Evolutionary conservation across 2,329 filamentous ascomycete genomes (phyloP).

Genomic region (Beauveria varroae): DNA sequence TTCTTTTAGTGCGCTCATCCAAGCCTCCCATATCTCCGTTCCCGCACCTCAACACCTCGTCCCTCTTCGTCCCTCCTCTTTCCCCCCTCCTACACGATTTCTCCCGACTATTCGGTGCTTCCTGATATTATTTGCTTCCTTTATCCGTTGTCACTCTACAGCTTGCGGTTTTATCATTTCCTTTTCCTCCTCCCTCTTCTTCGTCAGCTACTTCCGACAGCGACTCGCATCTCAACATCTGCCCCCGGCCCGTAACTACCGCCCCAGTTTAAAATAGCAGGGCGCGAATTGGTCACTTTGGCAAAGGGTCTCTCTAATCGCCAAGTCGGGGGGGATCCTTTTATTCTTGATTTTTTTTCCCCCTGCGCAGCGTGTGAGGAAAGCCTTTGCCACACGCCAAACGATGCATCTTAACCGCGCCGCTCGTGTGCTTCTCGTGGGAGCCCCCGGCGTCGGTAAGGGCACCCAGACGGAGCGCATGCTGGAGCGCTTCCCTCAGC

Average conservation of each 20-base stretch:
- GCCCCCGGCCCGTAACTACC: neutral
- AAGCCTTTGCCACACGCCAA: neutral
- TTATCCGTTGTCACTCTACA: neutral
- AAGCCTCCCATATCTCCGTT: conserved; percentile 4
- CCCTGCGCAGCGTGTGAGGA: neutral
- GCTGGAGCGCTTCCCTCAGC: conserved; percentile 76
- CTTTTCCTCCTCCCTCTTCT: neutral
- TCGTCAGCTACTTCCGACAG: neutral
- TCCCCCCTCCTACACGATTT: neutral
- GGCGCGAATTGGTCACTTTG: neutral
- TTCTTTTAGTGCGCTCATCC: neutral
- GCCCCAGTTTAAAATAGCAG: conserved; percentile 7
- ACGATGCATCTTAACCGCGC: conserved; percentile 65
- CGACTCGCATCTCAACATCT: neutral
- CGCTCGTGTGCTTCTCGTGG: conserved; percentile 88
- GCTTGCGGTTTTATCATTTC: neutral
- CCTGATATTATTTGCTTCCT: neutral
- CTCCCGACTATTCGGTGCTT: neutral
- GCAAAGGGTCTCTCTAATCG: neutral
- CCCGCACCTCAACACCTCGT: conserved; percentile 11
- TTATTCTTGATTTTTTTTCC: neutral
- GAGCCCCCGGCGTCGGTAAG: conserved; percentile 94
- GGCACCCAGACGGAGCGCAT: conserved; percentile 91
- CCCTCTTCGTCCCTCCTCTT: neutral
- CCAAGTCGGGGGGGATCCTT: conserved; percentile 3